Conservation (phyloP, 2,329 filamentous ascomycete genomes). For the Aspergillus jensenii region DNA sequence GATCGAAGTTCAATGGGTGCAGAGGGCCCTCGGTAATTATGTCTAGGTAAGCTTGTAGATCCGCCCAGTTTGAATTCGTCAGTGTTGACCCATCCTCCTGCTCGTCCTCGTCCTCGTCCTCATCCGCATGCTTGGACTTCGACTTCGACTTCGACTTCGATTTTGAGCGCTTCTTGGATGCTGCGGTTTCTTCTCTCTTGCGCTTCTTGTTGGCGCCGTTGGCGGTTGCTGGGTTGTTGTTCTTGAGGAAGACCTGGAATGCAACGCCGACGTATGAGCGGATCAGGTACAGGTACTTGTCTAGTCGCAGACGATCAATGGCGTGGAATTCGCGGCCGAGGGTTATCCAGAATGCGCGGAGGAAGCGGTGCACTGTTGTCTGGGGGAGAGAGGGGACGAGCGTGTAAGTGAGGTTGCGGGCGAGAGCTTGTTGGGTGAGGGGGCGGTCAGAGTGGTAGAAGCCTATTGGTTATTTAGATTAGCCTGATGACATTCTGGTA, state of each 20-base stretch:
- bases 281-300: conserved; percentile 89
- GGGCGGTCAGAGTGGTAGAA: conserved; percentile 93
- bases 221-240: conserved; percentile 7
- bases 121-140: conserved; percentile 24
- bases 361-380: conserved; percentile 46
- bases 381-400: conserved; percentile 63
- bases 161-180: conserved; percentile 21
- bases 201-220: conserved; percentile 27
- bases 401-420: conserved; percentile 68
- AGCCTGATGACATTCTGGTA: not conserved
- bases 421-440: conserved; percentile 80
- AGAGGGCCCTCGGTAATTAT: conserved; percentile 43
- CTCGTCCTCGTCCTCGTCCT: conserved; percentile 18
- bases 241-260: conserved; percentile 50
- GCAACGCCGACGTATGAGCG: conserved; percentile 74
- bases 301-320: conserved; percentile 75
- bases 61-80: conserved; percentile 24
- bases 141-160: conserved; percentile 29
- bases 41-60: conserved; percentile 38
- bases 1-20: conserved; percentile 41
- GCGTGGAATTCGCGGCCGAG: conserved; percentile 68
- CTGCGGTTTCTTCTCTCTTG: conserved; percentile 28
- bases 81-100: conserved; percentile 16
- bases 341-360: conserved; percentile 70
- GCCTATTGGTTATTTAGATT: conserved; percentile 42